Evolutionary conservation across 2,329 filamentous ascomycete species (phyloP).

Genomic region (Epichloe amarillans): DNA sequence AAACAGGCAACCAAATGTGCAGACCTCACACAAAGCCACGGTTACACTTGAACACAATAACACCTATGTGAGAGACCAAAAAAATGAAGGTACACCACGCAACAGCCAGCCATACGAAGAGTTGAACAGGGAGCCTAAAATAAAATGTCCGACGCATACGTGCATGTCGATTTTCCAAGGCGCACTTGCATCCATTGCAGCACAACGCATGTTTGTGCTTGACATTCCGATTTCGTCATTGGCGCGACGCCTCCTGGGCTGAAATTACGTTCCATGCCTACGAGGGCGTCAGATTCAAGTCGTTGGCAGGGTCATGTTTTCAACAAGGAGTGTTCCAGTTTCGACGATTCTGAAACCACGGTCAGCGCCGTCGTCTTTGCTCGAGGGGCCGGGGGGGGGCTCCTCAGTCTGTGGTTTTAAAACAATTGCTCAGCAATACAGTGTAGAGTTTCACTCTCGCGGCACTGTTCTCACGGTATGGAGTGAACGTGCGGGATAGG

Average conservation of each 20-base stretch:
- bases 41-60: neutral
- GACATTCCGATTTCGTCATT: neutral
- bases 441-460: too few species aligned
- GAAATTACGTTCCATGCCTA: neutral
- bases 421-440: neutral
- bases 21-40: neutral
- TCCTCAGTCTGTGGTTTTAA: neutral
- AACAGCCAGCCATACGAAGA: neutral
- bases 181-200: neutral
- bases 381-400: neutral
- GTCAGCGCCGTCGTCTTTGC: neutral
- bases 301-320: too few species aligned
- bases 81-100: neutral
- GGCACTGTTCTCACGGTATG: neutral
- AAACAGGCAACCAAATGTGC: neutral
- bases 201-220: neutral
- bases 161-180: neutral
- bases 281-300: neutral
- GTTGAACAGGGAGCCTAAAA: neutral
- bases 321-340: neutral
- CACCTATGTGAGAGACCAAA: neutral
- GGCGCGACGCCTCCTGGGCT: neutral
- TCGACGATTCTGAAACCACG: neutral
- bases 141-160: constrained; percentile 1
- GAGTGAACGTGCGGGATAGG: neutral